phyloP scores from a whole-genome alignment of 805 yeast species.

The Kodamaea restingae region DNA sequence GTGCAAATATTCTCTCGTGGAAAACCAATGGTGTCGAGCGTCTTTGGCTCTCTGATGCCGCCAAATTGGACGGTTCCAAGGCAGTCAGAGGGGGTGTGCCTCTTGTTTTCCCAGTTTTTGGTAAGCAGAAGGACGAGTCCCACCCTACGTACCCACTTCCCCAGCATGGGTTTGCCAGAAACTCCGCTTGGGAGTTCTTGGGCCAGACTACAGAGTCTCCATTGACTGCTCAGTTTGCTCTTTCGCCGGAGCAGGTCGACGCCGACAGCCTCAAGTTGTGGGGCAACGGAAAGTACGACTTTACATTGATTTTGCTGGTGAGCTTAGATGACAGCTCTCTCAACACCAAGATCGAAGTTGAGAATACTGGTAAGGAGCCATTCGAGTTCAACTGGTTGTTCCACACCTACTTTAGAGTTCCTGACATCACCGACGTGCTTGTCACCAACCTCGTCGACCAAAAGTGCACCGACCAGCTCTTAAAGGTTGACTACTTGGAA shows the following conservation, averaged over 20 bases:
- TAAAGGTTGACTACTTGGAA: slow-evolving; percentile 58
- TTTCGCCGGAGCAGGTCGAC: slow-evolving; percentile 80
- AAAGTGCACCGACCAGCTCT: slow-evolving; percentile 70
- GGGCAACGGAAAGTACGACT: slow-evolving; percentile 54
- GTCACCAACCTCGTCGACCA: slow-evolving; percentile 78
- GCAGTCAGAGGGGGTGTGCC: slow-evolving; percentile 99
- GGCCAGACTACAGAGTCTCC: slow-evolving; percentile 74
- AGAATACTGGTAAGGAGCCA: slow-evolving; percentile 58
- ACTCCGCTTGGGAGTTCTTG: slow-evolving; percentile 86
- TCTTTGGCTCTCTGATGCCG: slow-evolving; percentile 75
- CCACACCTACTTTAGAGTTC: slow-evolving; percentile 80
- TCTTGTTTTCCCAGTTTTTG: slow-evolving; percentile 90
- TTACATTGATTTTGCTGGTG: slow-evolving; percentile 40
- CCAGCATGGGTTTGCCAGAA: slow-evolving; percentile 96
- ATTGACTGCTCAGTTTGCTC: slow-evolving; percentile 77
- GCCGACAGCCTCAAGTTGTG: slow-evolving; percentile 56
- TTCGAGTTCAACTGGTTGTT: slow-evolving; percentile 92
- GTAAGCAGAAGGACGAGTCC: slow-evolving; percentile 52
- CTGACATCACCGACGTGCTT: slow-evolving; percentile 71
- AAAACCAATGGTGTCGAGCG: slow-evolving; percentile 63
- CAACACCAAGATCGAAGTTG: slow-evolving; percentile 69
- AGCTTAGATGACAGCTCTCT: slow-evolving; percentile 49
- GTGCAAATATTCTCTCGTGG: slow-evolving; percentile 91
- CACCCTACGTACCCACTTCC: slow-evolving; percentile 68
- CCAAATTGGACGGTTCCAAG: slow-evolving; percentile 84